phyloP scores from a whole-genome alignment of 2,329 filamentous ascomycete species.

The Zasmidium cellare region DNA sequence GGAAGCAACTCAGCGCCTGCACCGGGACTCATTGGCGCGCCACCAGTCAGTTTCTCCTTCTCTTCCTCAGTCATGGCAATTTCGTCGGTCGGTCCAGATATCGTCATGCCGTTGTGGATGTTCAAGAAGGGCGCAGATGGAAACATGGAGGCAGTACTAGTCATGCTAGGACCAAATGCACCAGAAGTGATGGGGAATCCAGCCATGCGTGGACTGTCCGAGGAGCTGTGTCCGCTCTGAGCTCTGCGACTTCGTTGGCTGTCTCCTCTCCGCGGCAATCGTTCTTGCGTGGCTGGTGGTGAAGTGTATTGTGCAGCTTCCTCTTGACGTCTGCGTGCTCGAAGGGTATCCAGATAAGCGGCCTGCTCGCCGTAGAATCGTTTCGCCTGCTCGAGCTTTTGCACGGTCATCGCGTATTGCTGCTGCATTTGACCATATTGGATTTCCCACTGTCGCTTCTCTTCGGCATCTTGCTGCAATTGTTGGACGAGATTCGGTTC shows the following conservation, averaged over 20 bases:
- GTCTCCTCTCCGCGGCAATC: constrained; percentile 34
- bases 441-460: constrained; percentile 41
- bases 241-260: constrained; percentile 43
- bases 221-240: constrained; percentile 33
- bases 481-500: constrained; percentile 36
- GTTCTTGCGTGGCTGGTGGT: constrained; percentile 25
- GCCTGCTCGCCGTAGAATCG: constrained; percentile 47
- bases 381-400: constrained; percentile 35
- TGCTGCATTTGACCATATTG: constrained; percentile 31
- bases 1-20: constrained; percentile 70
- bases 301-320: constrained; percentile 24
- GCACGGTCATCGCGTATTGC: constrained; percentile 32
- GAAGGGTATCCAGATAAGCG: constrained; percentile 29
- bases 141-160: constrained; percentile 55
- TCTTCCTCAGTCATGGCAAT: constrained; percentile 61
- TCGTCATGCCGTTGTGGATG: constrained; percentile 63
- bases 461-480: constrained; percentile 40
- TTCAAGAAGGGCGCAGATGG: constrained; percentile 52
- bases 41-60: constrained; percentile 59
- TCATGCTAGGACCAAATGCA: constrained; percentile 41
- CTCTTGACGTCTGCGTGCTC: constrained; percentile 32
- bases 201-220: constrained; percentile 30
- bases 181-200: constrained; percentile 26
- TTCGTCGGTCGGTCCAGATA: constrained; percentile 46
- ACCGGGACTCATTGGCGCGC: constrained; percentile 74